Evolutionary conservation across 169 alveolate genomes (phyloP), one percentile per base, ranked within the genome.

Genomic region (Eimeria tenella): DNA sequence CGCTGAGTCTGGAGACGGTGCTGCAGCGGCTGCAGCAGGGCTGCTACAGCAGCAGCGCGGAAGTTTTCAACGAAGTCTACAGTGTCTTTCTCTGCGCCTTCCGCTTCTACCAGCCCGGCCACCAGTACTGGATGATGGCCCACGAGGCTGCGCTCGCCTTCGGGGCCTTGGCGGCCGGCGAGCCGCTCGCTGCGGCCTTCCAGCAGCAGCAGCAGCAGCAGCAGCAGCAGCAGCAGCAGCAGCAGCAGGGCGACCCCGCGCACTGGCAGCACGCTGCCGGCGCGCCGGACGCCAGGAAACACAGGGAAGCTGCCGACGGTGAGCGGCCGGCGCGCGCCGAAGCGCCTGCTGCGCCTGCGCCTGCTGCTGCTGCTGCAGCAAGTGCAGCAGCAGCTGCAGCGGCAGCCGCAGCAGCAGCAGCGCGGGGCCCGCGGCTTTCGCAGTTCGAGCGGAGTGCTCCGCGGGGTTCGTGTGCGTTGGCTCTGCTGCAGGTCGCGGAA

Each of bases 81-180:
- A 52, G 91, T 0, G 92, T 91, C 82, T 91, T 91, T 65, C 62
- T 91, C 13, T 91, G 95, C 58, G 95, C 95, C 23, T 91, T 91
- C 19, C 90, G 95, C 9, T 91, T 75, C 52, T 91, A 91, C 73
- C 83, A 77, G 60, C 95, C 95, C 55, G 95, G 95, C 5, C 77
- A 77, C 31, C 90, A 77, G 82, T 91, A 77, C 62, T 91, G 95
- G 95, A 74, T 91, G 95, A 91, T 71, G 84, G 90, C 95, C 21
- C 91, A 79, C 15, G 95, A 91, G 31, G 87, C 91, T 0, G 63
- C 95, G 58, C 81, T 73, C 3, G 86, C 70, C 3, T 91, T 91
- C 19, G 60, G 74, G 55, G 55, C 77, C 3, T 74, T 88, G n/a
- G 31, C 75, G 0, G 81, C 21, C 0, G 71, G 49, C 4, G 88